A percentile compares a stretch with the other conserved stretches of the same genome.
phyloP scores from a whole-genome alignment of 305 asterid genomes.

The Ajuga reptans region DNA sequence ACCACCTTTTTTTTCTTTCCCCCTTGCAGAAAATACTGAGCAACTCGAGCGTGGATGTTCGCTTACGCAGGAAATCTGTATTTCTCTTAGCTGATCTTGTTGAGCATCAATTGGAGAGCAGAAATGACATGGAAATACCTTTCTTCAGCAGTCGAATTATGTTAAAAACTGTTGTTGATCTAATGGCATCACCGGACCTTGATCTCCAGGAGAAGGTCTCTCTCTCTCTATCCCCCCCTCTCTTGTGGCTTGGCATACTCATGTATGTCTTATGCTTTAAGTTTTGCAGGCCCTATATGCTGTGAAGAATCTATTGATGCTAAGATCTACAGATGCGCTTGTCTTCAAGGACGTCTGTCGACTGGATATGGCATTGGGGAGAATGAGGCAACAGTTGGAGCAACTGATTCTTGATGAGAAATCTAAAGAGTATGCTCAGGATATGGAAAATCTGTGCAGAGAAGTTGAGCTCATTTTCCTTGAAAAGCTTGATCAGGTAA shows the following conservation, averaged over 20 bases:
- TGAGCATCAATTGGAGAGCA: slow-evolving; percentile 40
- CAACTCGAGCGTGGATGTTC: slow-evolving; percentile 56
- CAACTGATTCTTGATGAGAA: slow-evolving; percentile 35
- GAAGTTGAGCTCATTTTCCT: slow-evolving; percentile 52
- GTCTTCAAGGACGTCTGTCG: slow-evolving; percentile 50
- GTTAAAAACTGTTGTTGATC: slow-evolving; percentile 58
- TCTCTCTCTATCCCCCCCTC: neutral
- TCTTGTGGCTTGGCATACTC: neutral
- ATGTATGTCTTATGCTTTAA: slow-evolving; percentile 9
- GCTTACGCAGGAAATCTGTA: slow-evolving; percentile 56
- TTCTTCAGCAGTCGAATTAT: slow-evolving; percentile 46
- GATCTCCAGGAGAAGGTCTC: slow-evolving; percentile 88
- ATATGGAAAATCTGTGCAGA: slow-evolving; percentile 49
- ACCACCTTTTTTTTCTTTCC: neutral
- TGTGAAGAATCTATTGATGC: slow-evolving; percentile 47
- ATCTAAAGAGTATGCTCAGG: slow-evolving; percentile 45
- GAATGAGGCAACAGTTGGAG: slow-evolving; percentile 43
- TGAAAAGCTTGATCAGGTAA: slow-evolving; percentile 42
- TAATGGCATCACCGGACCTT: slow-evolving; percentile 46
- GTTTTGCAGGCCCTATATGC: slow-evolving; percentile 61
- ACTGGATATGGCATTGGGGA: slow-evolving; percentile 45
- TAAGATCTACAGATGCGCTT: slow-evolving; percentile 39
- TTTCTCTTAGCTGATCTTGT: slow-evolving; percentile 62
- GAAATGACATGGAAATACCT: slow-evolving; percentile 27
- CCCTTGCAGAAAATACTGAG: slow-evolving; percentile 53